Evolutionary conservation across 1,284 basidiomycete species (phyloP), one percentile per base, ranked within the genome.

Genomic region (Rhodotorula sp.): DNA sequence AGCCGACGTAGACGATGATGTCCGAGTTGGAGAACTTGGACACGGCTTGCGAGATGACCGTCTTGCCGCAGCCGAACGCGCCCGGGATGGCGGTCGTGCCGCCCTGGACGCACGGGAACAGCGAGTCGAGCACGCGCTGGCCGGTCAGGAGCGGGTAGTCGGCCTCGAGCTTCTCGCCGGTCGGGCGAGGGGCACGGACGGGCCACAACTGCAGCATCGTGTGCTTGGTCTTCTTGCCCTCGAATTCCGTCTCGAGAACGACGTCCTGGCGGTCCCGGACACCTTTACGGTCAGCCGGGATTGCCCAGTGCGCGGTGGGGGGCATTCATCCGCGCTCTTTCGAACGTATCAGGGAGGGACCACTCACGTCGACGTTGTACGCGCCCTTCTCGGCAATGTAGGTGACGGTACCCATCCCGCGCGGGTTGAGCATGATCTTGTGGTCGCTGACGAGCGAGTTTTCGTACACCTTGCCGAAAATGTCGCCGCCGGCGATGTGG

Each of bases 1-100:
- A 99, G 57, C 97, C 97, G 79, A 99, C 97, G 81, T 99, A 99
- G 78, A 98, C 90, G 81, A 99, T 99, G 79, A 98, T 98, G 82
- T 99, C 96, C 78, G 95, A 97, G 86, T 99, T 99, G 49, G 97
- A 99, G 84, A 90, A 99, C 82, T 99, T 99, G 77, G 97, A 98
- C 73, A 99, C 85, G 20, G 96, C 97, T 84, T 97, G 90, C 52
- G 93, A 95, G 79, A 97, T 97, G 79, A 97, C 94, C 34, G 94
- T 97, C 86, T 83, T 83, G 54, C 82, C 82, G 79, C 96, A 98
- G 80, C 97, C 97, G 82, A 99, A 99, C 78, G 97, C 97, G 78
- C 97, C 97, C 46, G 97, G 97, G 82, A 99, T 99, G 74, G 96
- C 94, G 12, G 97, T 99, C 15, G 97, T 99, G 71, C 97, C 97